These are phyloP conservation scores for Aspergillus neotritici DNA, from an alignment of 2,329 filamentous ascomycete genomes.

Conservation along the genomic window DNA sequence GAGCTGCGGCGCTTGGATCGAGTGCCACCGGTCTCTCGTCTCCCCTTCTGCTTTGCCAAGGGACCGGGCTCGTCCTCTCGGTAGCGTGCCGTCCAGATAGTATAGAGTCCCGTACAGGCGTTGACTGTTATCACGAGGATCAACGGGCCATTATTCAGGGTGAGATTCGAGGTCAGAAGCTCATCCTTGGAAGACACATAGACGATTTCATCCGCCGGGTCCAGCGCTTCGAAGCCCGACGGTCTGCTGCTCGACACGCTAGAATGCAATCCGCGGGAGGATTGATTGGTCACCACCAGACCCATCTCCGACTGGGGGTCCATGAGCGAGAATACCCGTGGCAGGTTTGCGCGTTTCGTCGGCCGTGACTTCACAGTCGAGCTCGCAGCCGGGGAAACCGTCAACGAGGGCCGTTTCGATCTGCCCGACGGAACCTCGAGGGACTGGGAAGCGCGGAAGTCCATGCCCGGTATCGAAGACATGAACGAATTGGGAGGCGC, in stretches of 20 bases:
- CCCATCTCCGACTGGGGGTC: constrained; percentile 84
- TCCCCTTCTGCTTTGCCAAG: constrained; percentile 36
- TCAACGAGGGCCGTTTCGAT: constrained; percentile 43
- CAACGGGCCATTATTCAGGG: constrained; percentile 48
- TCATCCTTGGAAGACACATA: constrained; percentile 69
- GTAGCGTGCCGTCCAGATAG: constrained; percentile 78
- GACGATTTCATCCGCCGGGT: constrained; percentile 73
- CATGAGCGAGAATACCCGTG: constrained; percentile 71
- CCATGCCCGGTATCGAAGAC: constrained; percentile 54
- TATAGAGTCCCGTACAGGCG: constrained; percentile 67
- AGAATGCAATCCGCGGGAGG: constrained; percentile 28
- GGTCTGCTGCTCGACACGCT: constrained; percentile 19
- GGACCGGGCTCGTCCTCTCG: constrained; percentile 59
- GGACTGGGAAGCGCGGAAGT: constrained; percentile 30
- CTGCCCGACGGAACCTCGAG: constrained; percentile 29
- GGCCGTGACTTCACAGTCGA: constrained; percentile 54
- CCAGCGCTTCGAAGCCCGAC: constrained; percentile 54
- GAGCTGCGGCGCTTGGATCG: constrained; percentile 64
- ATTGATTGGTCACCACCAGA: constrained; percentile 60
- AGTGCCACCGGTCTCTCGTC: constrained; percentile 53
- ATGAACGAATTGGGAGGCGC: constrained; percentile 81
- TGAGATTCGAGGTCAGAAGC: constrained; percentile 19
- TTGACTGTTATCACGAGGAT: constrained; percentile 78
- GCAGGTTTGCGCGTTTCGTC: constrained; percentile 50
- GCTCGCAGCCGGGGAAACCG: constrained; percentile 47